These are phyloP conservation scores for Sanghuangporus sanghuang DNA, from an alignment of 1,284 basidiomycete genomes.

Conservation along the genomic window DNA sequence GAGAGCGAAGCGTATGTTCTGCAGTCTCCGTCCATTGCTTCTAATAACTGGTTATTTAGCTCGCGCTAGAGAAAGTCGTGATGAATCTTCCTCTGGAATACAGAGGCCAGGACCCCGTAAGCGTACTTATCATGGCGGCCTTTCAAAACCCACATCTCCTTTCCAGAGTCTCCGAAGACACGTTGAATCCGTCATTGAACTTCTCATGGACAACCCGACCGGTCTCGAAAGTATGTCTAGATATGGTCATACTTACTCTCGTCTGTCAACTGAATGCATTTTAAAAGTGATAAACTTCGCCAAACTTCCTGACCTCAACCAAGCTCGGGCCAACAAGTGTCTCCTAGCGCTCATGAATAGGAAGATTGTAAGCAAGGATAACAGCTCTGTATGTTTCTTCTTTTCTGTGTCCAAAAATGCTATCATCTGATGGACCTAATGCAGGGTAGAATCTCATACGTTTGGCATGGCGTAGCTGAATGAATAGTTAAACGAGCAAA, in stretches of 20 bases:
- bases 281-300: constrained; percentile 73
- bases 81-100: constrained; percentile 85
- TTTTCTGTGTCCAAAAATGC: not conserved
- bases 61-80: constrained; percentile 71
- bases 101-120: constrained; percentile 78
- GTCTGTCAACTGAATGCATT: not conserved
- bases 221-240: constrained; percentile 50
- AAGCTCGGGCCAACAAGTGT: constrained; percentile 89
- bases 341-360: constrained; percentile 86
- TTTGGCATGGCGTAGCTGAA: not conserved
- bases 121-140: constrained; percentile 23
- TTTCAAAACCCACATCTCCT: not conserved
- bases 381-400: constrained; percentile 43
- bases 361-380: constrained; percentile 81
- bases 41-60: constrained; percentile 29
- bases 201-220: constrained; percentile 52
- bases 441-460: not conserved
- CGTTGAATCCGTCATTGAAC: constrained; percentile 74
- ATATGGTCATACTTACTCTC: not conserved
- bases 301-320: constrained; percentile 75
- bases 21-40: not conserved
- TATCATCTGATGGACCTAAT: not conserved
- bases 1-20: constrained; percentile 61
- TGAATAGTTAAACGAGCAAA: not conserved
- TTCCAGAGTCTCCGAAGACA: constrained; percentile 62